Evolutionary conservation across 2,329 filamentous ascomycete species (phyloP).

Genomic region (Talaromyces marneffei): DNA sequence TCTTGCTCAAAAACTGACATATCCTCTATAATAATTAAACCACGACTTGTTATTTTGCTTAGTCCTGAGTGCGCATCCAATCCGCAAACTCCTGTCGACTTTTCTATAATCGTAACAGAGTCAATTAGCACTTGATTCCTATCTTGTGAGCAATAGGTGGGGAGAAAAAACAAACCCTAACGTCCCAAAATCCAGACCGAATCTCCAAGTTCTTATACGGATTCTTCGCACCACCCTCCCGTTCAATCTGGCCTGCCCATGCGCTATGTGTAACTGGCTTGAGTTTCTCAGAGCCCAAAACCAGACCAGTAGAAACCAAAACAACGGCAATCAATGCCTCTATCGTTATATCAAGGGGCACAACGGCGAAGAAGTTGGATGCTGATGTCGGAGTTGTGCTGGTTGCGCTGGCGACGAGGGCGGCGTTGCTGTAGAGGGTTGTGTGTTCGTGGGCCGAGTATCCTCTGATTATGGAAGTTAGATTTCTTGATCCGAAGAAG

Average conservation of each 20-base stretch:
- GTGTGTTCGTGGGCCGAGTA: slow-evolving; percentile 96
- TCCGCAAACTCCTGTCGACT: slow-evolving; percentile 71
- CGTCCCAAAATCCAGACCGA: slow-evolving; percentile 78
- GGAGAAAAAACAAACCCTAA: slow-evolving; percentile 54
- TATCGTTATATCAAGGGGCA: slow-evolving; percentile 71
- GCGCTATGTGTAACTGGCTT: slow-evolving; percentile 82
- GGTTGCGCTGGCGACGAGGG: slow-evolving; percentile 36
- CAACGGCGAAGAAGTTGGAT: slow-evolving; percentile 29
- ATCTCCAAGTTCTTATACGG: slow-evolving; percentile 76
- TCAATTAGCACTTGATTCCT: not conserved
- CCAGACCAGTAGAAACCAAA: slow-evolving; percentile 75
- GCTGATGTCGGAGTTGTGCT: slow-evolving; percentile 38
- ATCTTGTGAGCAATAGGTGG: not conserved
- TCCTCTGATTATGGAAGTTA: slow-evolving; percentile 55
- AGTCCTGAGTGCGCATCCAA: slow-evolving; percentile 54
- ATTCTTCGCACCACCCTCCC: slow-evolving; percentile 63
- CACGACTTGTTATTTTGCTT: slow-evolving; percentile 5
- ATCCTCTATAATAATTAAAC: not conserved
- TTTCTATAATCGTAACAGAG: slow-evolving; percentile 29
- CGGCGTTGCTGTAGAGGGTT: slow-evolving; percentile 58
- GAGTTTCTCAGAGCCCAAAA: slow-evolving; percentile 68
- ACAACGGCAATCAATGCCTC: slow-evolving; percentile 78
- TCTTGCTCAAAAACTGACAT: not conserved
- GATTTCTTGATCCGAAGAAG: too few species aligned
- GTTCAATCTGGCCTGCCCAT: slow-evolving; percentile 67